Conservation (phyloP, 73 alveolate genomes). For the Paramecium octaurelia region DNA sequence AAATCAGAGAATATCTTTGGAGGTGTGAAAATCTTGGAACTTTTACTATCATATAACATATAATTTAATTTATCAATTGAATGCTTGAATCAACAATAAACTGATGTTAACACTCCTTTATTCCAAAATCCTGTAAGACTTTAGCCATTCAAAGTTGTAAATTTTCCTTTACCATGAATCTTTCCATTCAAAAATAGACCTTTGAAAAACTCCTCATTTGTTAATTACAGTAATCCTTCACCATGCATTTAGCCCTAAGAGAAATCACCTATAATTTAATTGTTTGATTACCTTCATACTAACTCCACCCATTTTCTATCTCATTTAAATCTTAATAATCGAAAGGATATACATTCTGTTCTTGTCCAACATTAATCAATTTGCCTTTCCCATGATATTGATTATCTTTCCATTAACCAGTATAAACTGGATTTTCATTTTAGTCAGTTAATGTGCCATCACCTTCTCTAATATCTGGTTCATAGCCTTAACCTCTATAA, state of each 20-base stretch:
- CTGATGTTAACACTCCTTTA: neutral
- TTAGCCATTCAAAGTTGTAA: neutral
- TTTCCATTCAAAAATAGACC: conserved; percentile 14
- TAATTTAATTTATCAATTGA: neutral
- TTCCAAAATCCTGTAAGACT: neutral
- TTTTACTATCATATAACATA: neutral
- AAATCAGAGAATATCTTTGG: neutral
- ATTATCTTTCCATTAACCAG: conserved; percentile 26
- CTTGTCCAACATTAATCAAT: neutral
- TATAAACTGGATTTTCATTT: neutral
- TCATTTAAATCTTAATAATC: conserved; percentile 9
- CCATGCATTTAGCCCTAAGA: conserved; percentile 31
- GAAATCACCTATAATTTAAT: neutral
- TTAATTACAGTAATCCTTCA: neutral
- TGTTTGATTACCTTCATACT: neutral
- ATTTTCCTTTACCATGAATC: conserved; percentile 5
- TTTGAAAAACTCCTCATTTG: conserved; percentile 26
- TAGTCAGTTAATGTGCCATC: conserved; percentile 1
- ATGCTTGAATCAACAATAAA: neutral
- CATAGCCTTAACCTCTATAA: conserved; percentile 41
- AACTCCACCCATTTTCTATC: conserved; percentile 31
- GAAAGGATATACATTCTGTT: neutral
- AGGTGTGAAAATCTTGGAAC: neutral
- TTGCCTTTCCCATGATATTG: conserved; percentile 38
- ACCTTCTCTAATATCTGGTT: conserved; percentile 49